Base-by-base conservation (phyloP, 2,329 filamentous ascomycete species). In the Ophiognomonia clavigignenti-juglandacearum region DNA sequence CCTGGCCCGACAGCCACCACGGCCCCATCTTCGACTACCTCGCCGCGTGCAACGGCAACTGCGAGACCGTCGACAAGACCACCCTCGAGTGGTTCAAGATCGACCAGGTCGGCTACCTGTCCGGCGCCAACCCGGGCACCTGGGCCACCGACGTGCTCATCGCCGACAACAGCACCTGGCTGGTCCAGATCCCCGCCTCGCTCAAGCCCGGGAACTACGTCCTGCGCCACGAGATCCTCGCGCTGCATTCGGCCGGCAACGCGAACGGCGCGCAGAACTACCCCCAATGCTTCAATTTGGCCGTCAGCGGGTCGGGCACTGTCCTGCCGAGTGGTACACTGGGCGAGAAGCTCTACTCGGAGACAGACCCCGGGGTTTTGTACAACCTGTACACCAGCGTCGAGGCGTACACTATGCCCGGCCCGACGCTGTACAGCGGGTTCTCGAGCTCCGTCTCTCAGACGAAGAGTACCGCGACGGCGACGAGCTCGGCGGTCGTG, bases 231-330 rank as follows among this genome's bases (percentile, higher is more conserved):
- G 70, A 73, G 56, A 72, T 71, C 48, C 71, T 73, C 41, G 70
- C 63, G 36, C 65, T 73, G 20, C 70, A 73, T 59, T 62, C 60
- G 16, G 68, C 70, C 13, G 58, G 48, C 2, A 57, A 62, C 24
- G 45, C 48, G 26, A 54, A 68, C 51, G 69, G 70, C n/a, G 69
- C 69, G 35, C 70, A 73, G 59, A 68, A 67, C 59, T 73, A 73
- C 58, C 70, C 70, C 37, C 70, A 72, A 52, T 73, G 78, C 59
- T 64, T 78, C 60, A 80, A 81, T 65, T 59, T 81, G 50, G 66
- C 74, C 52, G 64, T 80, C 50, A 36, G 41, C 5, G 50, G 50
- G 7, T 35, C 70, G 69, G 51, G 70, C 64, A 46, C 64, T 60
- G 58, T 57, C 37, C 47, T 62, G 52, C 64, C 67, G 11, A 57